Base-by-base conservation (phyloP, 495 filamentous ascomycete genomes). In the Lasiosphaeria hispida region DNA sequence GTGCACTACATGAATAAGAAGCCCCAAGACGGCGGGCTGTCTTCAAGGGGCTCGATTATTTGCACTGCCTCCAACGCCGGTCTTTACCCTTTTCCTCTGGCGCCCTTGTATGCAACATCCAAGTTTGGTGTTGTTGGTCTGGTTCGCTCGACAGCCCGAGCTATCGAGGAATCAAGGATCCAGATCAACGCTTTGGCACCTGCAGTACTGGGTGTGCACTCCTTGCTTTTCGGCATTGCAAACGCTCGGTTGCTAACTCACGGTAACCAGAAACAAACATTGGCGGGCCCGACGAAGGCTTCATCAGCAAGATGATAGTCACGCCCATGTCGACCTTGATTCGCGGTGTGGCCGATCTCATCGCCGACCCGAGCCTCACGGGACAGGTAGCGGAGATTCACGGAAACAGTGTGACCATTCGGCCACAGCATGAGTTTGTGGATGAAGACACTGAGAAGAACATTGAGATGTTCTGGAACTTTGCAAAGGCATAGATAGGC, bases 51-150 rank as follows among this genome's bases (percentile, higher is more conserved):
- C 0, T 70, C 68, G 9, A 79, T 85, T 33, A 73, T 83, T 41
- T 85, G 82, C 69, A 83, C 81, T 2, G 75, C 80, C 0, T 82
- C 79, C 3, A 83, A 83, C 65, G 81, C 78, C 6, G 82, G 82
- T 0, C 44, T 83, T 7, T 83, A 85, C 48, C 73, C 80, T 0
- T 81, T 85, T 55, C 77, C 81, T 2, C 72, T 77, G n/a, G 77
- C 80, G 4, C 82, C 82, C 3, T 52, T 83, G 1, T 85, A 85
- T 53, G 73, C 77, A 1, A 70, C 74, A 10, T 73, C 77, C 17
- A 85, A 85, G 59, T 67, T 73, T 36, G 82, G 71, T 13, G 68
- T 85, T 1, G 65, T 83, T 14, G 76, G 76, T 3, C 69, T 83
- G 1, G 81, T 83, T 4, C 70, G 81, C 15, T 81, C 80, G 0